Evolutionary conservation across 208 protist species (phyloP), one percentile per base, ranked within the genome.

Genomic region (Wallacemonas rigidus): DNA sequence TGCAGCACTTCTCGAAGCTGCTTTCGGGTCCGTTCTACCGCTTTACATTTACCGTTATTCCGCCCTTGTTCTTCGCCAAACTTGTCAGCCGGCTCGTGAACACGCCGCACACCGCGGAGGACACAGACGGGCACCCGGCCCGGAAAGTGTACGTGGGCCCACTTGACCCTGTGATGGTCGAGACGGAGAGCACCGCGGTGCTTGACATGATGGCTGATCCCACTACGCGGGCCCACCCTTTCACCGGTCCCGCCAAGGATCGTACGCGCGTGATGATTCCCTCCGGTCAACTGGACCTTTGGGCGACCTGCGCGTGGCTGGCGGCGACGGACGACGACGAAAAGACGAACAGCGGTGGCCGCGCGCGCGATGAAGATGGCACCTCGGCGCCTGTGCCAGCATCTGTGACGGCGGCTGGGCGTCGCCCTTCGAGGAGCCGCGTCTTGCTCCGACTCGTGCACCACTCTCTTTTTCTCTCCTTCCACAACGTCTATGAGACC

Each of bases 21-120:
- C 81, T 96, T 8, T 85, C 82, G 11, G 91, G 91, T 1, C 91
- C 91, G 0, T 94, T 94, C 56, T 94, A 93, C 76, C 82, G 90
- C 39, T 93, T 96, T 58, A 91, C 69, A 26, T 81, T 96, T 43
- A 82, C 80, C 70, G 84, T 94, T 60, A 77, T 91, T 17, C 91
- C 91, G 39, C 79, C 79, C 39, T 76, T 85, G 61, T 96, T 96
- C 62, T 96, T 96, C 51, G 55, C 88, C 14, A 85, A 86, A 69
- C 70, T 96, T 26, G 51, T 89, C 8, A 80, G 78, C 58, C 87
- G 91, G 17, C 69, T 93, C 48, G 74, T 53, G 36, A 76, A 74
- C 9, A 57, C 63, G 53, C 61, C 50, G 12, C 38, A 63, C 40
- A 40, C 51, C 40, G 57, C 45, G 15, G 55, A 35, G 3, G 17